Percentiles rank a stretch among this genome's conserved stretches.
Conservation (phyloP, 352 stramenopile genomes). For the Albugo laibachii region DNA sequence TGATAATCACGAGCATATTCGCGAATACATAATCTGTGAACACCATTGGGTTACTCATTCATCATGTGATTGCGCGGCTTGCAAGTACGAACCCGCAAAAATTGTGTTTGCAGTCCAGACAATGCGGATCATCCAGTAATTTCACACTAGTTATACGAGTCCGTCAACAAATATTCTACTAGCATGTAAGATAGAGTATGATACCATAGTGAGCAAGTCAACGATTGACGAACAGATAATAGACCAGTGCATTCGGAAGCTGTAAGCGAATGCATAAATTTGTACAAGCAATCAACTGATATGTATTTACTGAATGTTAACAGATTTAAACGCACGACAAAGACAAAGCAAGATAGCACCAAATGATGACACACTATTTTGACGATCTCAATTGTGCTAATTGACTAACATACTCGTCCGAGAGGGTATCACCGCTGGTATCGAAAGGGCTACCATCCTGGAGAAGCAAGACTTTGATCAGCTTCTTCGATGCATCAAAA, state of each 20-base stretch:
- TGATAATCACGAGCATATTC: slow-evolving; percentile 30
- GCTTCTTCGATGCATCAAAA: slow-evolving; percentile 23
- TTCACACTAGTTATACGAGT: not conserved
- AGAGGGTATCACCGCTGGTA: not conserved
- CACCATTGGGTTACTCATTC: not conserved
- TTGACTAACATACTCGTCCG: not conserved
- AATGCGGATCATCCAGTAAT: slow-evolving; percentile 34
- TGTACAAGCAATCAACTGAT: not conserved
- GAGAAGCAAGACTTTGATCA: slow-evolving; percentile 47
- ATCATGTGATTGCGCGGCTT: not conserved
- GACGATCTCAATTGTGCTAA: no score
- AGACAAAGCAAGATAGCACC: no score
- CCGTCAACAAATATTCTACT: not conserved
- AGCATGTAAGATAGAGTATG: slow-evolving; percentile 2
- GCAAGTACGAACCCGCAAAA: slow-evolving; percentile 19
- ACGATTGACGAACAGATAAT: slow-evolving; percentile 61
- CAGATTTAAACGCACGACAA: no score
- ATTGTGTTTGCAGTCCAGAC: slow-evolving; percentile 77
- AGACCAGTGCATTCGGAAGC: slow-evolving; percentile 25
- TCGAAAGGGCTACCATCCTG: slow-evolving; percentile 21
- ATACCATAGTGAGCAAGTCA: slow-evolving; percentile 58
- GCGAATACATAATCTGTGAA: slow-evolving; percentile 25
- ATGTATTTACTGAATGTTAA: not conserved
- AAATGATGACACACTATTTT: no score
- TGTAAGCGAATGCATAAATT: slow-evolving; percentile 36